A percentile compares a stretch with the other conserved stretches of the same genome.
These are phyloP conservation scores for Phtheirospermum japonicum DNA, from an alignment of 257 asterid genomes.

Conservation along the genomic window DNA sequence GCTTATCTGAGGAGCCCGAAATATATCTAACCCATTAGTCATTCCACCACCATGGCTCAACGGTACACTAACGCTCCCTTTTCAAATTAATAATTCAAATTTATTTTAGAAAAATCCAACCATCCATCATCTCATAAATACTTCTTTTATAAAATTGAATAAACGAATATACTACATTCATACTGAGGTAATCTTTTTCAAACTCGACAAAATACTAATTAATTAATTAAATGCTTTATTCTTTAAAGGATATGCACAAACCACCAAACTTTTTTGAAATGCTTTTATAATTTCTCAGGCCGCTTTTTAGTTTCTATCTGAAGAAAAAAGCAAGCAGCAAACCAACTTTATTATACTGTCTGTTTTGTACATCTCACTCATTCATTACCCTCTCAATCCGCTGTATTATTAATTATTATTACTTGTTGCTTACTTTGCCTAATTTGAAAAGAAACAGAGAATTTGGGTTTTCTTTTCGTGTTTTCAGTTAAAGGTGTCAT, in stretches of 20 bases:
- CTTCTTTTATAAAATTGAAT: slow-evolving; percentile 5
- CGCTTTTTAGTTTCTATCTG: neutral
- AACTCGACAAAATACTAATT: neutral
- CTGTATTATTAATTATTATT: slow-evolving; percentile 15
- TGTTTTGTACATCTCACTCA: slow-evolving; percentile 23
- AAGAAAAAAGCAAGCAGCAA: slow-evolving; percentile 29
- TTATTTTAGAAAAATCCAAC: neutral
- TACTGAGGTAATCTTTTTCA: neutral
- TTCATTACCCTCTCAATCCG: slow-evolving; percentile 21
- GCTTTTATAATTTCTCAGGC: slow-evolving; percentile 23
- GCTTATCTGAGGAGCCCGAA: slow-evolving; percentile 25
- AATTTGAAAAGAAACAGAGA: slow-evolving; percentile 14
- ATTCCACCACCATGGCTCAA: slow-evolving; percentile 33
- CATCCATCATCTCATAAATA: slow-evolving; percentile 22
- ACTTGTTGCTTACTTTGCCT: slow-evolving; percentile 14
- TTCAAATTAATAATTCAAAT: slow-evolving; percentile 33
- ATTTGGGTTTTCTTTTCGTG: slow-evolving; percentile 22
- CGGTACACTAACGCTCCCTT: slow-evolving; percentile 35
- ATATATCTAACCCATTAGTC: neutral
- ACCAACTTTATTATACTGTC: slow-evolving; percentile 22
- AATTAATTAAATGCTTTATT: neutral
- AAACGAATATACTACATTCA: neutral
- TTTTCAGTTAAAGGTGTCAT: slow-evolving; percentile 38
- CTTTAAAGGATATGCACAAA: slow-evolving; percentile 17
- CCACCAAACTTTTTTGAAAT: slow-evolving; percentile 20